Base-by-base conservation (phyloP, 768 basidiomycete species). In the Leccinum subtestaceum region DNA sequence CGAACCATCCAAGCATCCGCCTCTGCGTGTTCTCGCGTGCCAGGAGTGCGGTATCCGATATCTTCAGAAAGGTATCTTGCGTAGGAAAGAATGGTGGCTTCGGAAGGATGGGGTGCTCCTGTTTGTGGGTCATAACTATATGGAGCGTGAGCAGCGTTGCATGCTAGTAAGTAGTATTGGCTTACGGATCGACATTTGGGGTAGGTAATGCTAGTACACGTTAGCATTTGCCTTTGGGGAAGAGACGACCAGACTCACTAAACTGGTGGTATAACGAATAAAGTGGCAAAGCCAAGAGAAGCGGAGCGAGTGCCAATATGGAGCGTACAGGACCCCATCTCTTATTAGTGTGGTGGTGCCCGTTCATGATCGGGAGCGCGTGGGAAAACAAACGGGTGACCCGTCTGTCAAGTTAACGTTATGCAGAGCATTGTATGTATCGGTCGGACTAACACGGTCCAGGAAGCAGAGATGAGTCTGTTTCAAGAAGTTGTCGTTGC, bases 31-130 rank as follows among this genome's bases (percentile, higher is more conserved):
- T 98, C 94, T 32, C 80, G 79, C 0, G 95, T 94, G 1, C 96
- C 96, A 10, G 96, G 91, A 0, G 91, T 97, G 51, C 96, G 81
- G 74, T 86, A 98, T 2, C 95, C 95, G 49, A 95, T 93, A 5
- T 84, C 86, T 68, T 95, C 93, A 1, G 93, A 92, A 7, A 93
- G 81, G 59, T 86, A 72, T 62, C 81, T 84, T 3, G 86, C 82
- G 49, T 85, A 76, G 6, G 76, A 78, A 3, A 91, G 81, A 53
- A 93, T 88, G 13, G 81, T 82, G 0, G 81, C 68, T 70, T 92
- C 90, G 0, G 89, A 90, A 25, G 91, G 82, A 65, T 89, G 87
- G 4, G 23, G 87, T 3, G 84, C 72, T 34, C 77, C 74, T 0
- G 86, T 90, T 11, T 65, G 58, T 5, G 86, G 78, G 70, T 90